Evolutionary conservation across 2,329 filamentous ascomycete genomes (phyloP), one percentile per base, ranked within the genome.

Genomic region (Talaromyces albobiverticillius): DNA sequence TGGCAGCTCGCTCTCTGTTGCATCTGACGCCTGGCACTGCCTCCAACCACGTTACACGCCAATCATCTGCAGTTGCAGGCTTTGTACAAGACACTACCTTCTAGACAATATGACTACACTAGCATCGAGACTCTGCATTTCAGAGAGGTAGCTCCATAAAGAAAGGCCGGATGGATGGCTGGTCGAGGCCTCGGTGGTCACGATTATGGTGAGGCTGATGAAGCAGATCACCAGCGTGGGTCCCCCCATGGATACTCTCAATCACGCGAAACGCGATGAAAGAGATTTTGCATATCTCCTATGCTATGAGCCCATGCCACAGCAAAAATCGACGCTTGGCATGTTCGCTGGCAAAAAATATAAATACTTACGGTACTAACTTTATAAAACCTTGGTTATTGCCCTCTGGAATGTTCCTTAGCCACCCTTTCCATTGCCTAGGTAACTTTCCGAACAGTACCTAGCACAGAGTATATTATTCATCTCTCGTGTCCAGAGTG

Each of bases 241-340:
- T n/a, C n/a, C n/a, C n/a, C n/a, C n/a, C 13, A 34, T 34, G 11
- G 14, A n/a, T n/a, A n/a, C n/a, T n/a, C 32, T 36, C 16, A 22
- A 52, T 52, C 41, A 20, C 41, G 31, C n/a, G 41, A 14, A n/a
- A n/a, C n/a, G n/a, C n/a, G n/a, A n/a, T n/a, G n/a, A n/a, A n/a
- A n/a, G 29, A 9, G 5, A 46, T 38, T 40, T 36, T 46, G 31
- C 50, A 38, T 36, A 46, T 5, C 41, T 38, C 16, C 47, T 23
- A 36, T 18, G 31, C n/a, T n/a, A 8, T 22, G 11, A 20, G 9
- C 31, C 36, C 50, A 52, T 52, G 50, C 50, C 41, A 52, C 32
- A 51, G 22, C 20, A 36, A 18, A 26, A 11, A 10, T 9, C 23
- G n/a, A 52, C 22, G 41, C 40, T 52, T 43, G 48, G 48, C 48